These are phyloP conservation scores for Wickerhamomyces mucosus DNA, from an alignment of 805 yeast genomes.

Conservation along the genomic window DNA sequence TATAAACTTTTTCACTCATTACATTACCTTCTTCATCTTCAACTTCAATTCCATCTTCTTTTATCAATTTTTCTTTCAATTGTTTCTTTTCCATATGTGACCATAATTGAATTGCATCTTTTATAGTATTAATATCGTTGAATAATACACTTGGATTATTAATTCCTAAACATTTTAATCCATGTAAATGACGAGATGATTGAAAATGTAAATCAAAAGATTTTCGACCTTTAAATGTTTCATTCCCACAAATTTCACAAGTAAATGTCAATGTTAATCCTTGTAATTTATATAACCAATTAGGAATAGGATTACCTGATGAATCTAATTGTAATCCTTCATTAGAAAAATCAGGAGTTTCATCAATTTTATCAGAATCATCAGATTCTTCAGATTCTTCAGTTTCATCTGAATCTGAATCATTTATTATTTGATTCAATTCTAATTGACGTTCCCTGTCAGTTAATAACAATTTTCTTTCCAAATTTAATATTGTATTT, in stretches of 20 bases:
- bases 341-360: too few relatives aligned
- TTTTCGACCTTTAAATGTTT: conserved; percentile 61
- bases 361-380: too few relatives aligned
- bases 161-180: conserved; percentile 69
- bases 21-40: conserved; percentile 94
- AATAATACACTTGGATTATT: conserved; percentile 38
- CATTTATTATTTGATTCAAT: conserved; percentile 17
- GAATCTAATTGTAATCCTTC: conserved; percentile 81
- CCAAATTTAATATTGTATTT: conserved; percentile 50
- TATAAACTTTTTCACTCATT: conserved; percentile 73
- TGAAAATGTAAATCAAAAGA: conserved; percentile 67
- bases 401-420: conserved; percentile 9
- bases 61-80: conserved; percentile 18
- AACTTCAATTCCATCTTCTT: conserved; percentile 60
- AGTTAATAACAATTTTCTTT: conserved; percentile 59
- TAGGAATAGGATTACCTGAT: conserved; percentile 89
- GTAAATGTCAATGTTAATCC: conserved; percentile 65
- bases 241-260: conserved; percentile 86
- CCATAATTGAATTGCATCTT: conserved; percentile 61
- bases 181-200: conserved; percentile 61
- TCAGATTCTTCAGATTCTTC: conserved; percentile 29
- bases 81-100: conserved; percentile 25
- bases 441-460: conserved; percentile 36
- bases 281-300: conserved; percentile 84
- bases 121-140: conserved; percentile 54